Conservation (phyloP, 2,329 filamentous ascomycete genomes). For the Aureobasidium vineae region DNA sequence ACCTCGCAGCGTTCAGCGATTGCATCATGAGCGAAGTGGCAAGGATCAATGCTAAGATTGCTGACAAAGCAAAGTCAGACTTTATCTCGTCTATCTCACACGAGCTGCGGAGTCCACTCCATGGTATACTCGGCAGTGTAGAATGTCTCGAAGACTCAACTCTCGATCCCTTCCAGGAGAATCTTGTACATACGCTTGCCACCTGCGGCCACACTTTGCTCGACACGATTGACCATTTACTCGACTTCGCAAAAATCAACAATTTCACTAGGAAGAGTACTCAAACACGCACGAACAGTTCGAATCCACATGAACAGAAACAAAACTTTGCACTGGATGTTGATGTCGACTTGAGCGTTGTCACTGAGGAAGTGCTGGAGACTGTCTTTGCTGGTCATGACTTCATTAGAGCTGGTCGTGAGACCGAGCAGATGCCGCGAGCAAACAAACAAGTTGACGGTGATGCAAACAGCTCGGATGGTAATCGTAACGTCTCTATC, state of each 20-base stretch:
- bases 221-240: constrained; percentile 38
- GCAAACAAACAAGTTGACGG: neutral
- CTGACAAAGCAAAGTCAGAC: constrained; percentile 51
- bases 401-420: constrained; percentile 37
- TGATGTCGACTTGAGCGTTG: constrained; percentile 25
- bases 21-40: constrained; percentile 43
- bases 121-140: constrained; percentile 47
- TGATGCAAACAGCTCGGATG: neutral
- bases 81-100: constrained; percentile 53
- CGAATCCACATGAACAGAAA: constrained; percentile 26
- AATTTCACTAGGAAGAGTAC: constrained; percentile 31
- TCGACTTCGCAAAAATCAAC: constrained; percentile 46
- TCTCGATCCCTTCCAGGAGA: constrained; percentile 43
- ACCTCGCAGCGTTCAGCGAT: constrained; percentile 44
- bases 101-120: constrained; percentile 49
- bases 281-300: constrained; percentile 31
- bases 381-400: constrained; percentile 43
- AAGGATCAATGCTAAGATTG: constrained; percentile 40
- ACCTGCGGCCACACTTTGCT: constrained; percentile 41
- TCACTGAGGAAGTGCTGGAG: constrained; percentile 26
- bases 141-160: constrained; percentile 50
- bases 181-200: constrained; percentile 46
- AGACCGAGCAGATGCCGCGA: constrained; percentile 15
- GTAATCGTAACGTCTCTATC: neutral
- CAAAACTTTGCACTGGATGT: constrained; percentile 23